Evolutionary conservation across 345 rosid genomes (phyloP).

Genomic region (Populus alba): DNA sequence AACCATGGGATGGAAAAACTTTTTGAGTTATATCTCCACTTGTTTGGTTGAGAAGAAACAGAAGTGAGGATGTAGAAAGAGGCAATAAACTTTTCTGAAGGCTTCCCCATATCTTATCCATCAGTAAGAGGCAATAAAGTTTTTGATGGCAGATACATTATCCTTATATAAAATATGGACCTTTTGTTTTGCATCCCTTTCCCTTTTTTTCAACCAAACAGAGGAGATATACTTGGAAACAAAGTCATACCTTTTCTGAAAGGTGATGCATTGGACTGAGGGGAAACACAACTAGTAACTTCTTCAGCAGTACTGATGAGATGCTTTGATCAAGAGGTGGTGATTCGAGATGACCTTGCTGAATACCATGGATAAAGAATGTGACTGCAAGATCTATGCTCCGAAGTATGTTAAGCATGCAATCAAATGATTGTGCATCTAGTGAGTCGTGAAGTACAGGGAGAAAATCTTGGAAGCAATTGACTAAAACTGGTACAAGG

Average conservation of each 20-base stretch:
- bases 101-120: not conserved
- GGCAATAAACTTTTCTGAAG: not conserved
- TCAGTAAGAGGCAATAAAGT: not conserved
- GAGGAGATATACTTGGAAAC: not conserved
- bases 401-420: conserved; percentile 53
- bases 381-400: conserved; percentile 54
- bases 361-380: conserved; percentile 37
- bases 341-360: conserved; percentile 20
- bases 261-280: conserved; percentile 9
- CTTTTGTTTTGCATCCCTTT: not conserved
- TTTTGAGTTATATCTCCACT: not conserved
- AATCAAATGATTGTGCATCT: conserved; percentile 60
- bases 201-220: not conserved
- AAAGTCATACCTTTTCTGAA: conserved; percentile 38
- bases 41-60: not conserved
- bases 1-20: not conserved
- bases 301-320: conserved; percentile 48
- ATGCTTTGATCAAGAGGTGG: conserved; percentile 39
- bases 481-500: conserved; percentile 62
- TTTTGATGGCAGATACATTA: not conserved
- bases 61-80: not conserved
- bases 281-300: conserved; percentile 58
- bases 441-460: conserved; percentile 47
- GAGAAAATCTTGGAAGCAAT: conserved; percentile 66
- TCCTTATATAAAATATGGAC: not conserved